phyloP scores from a whole-genome alignment of 2,329 filamentous ascomycete species.

The Aspergillus carbonarius region DNA sequence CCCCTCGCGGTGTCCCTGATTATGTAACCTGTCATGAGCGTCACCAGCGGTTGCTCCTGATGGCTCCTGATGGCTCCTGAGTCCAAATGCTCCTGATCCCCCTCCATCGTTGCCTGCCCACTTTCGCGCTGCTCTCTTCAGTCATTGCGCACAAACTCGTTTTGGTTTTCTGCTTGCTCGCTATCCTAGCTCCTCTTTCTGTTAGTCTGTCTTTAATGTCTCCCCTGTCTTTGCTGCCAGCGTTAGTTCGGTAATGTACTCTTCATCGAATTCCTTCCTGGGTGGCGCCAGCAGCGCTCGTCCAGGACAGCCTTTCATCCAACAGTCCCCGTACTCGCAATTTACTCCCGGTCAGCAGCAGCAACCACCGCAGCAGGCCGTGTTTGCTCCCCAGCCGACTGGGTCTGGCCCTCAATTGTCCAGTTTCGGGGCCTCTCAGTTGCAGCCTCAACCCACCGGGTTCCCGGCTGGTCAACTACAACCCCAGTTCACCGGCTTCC shows the following conservation, averaged over 20 bases:
- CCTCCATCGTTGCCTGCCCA: conserved; percentile 17
- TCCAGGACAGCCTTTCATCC: conserved; percentile 60
- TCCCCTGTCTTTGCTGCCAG: conserved; percentile 26
- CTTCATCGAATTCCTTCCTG: conserved; percentile 80
- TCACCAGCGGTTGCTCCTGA: conserved; percentile 30
- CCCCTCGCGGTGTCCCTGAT: conserved; percentile 24
- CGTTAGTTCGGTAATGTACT: conserved; percentile 67
- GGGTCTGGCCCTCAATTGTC: conserved; percentile 57
- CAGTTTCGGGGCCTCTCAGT: conserved; percentile 51
- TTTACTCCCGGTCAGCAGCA: conserved; percentile 47
- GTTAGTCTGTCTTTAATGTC: background rate
- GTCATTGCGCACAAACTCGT: conserved; percentile 17
- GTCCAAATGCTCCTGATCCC: conserved; percentile 17
- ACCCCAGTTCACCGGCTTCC: conserved; percentile 51
- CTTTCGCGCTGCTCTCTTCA: conserved; percentile 24
- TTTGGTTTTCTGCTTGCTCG: background rate
- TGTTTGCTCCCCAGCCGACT: conserved; percentile 56
- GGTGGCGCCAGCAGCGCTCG: conserved; percentile 75
- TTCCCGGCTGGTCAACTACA: conserved; percentile 54
- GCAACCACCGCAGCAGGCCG: conserved; percentile 55
- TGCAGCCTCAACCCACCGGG: conserved; percentile 69
- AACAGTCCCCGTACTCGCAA: conserved; percentile 49
- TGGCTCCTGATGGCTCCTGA: conserved; percentile 33
- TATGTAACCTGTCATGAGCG: conserved; percentile 17
- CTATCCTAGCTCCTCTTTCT: background rate